Percentiles rank a stretch among this genome's conserved stretches.
Evolutionary conservation across 2,329 filamentous ascomycete genomes (phyloP).

Genomic region (Sclerotinia minor): DNA sequence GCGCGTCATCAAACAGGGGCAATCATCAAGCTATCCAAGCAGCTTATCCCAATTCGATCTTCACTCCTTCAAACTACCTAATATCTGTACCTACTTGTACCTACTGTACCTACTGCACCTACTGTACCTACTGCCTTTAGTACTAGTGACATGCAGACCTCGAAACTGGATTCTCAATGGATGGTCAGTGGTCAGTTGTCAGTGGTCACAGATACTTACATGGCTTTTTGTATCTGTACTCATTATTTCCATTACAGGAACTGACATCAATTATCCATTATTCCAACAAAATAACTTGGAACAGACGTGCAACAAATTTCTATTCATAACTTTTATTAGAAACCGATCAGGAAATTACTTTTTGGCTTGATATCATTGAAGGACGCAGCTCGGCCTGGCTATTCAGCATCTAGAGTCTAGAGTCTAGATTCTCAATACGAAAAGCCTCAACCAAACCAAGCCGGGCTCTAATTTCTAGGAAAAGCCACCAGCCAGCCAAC

Average conservation of each 20-base stretch:
- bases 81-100: too few relatives aligned
- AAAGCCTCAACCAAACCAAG: neutral
- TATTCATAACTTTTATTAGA: neutral
- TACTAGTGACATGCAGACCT: neutral
- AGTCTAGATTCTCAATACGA: neutral
- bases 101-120: too few relatives aligned
- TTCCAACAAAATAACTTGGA: constrained; percentile 22
- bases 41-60: constrained; percentile 2
- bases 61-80: neutral
- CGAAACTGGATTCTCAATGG: neutral
- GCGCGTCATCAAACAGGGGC: neutral
- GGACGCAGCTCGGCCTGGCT: neutral
- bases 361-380: neutral
- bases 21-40: neutral
- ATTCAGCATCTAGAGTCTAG: neutral
- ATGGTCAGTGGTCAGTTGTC: neutral
- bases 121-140: neutral
- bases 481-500: neutral
- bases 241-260: too few relatives aligned
- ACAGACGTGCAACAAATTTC: constrained; percentile 23
- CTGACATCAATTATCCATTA: neutral
- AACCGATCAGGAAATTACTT: constrained; percentile 3
- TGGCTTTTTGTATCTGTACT: too few relatives aligned
- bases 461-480: neutral
- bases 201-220: too few relatives aligned